These are phyloP conservation scores for Alternaria ventricosa DNA, from an alignment of 2,329 filamentous ascomycete genomes.

Conservation along the genomic window DNA sequence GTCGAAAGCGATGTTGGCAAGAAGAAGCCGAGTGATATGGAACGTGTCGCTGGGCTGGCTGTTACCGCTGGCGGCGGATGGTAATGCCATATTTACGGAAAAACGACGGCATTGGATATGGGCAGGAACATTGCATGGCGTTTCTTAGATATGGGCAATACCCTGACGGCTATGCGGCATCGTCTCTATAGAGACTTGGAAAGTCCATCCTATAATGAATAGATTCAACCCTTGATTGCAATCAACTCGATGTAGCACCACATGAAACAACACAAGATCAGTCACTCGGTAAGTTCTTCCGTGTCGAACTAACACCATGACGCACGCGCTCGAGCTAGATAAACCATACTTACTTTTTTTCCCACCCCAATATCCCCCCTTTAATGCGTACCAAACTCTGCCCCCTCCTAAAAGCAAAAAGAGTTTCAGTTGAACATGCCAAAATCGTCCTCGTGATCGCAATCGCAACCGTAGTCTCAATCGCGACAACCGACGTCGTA, in stretches of 20 bases:
- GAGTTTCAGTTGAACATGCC: background rate
- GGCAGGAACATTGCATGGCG: slow-evolving; percentile 13
- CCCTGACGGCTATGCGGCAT: background rate
- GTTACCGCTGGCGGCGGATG: slow-evolving; percentile 93
- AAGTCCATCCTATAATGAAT: background rate
- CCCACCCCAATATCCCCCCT: background rate
- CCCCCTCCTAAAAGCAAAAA: background rate
- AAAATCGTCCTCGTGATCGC: background rate
- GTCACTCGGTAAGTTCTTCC: background rate
- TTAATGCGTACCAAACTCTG: background rate
- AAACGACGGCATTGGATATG: background rate
- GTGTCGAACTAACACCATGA: background rate
- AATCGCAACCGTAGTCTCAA: background rate
- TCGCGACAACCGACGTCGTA: background rate
- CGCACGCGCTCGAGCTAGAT: background rate
- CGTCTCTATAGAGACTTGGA: background rate
- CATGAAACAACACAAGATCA: background rate
- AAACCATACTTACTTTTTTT: background rate
- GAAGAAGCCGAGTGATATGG: slow-evolving; percentile 69
- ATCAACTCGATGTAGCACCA: background rate
- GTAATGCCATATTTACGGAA: slow-evolving; percentile 56
- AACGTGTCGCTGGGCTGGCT: slow-evolving; percentile 85
- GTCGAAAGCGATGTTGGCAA: slow-evolving; percentile 93
- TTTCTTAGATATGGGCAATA: background rate
- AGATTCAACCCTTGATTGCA: background rate